Base-by-base conservation (phyloP, 768 basidiomycete genomes). In the Neoboletus magnificus region DNA sequence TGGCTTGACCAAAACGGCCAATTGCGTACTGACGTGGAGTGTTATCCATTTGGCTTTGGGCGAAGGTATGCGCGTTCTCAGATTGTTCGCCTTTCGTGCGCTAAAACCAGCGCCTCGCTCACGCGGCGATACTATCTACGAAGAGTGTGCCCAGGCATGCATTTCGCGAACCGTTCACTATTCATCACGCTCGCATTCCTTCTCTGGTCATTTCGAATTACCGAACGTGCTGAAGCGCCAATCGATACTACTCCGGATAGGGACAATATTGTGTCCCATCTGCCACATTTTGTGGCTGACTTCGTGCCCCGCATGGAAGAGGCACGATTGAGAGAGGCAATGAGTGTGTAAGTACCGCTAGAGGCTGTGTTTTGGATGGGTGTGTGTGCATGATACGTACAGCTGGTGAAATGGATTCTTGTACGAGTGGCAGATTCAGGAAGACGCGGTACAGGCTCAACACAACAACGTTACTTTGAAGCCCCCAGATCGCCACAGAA, bases 91-190 rank as follows among this genome's bases (percentile, higher is more conserved):
- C 0, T 29, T 32, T 20, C 1, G 2, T 33, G 16, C 1, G n/a
- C 10, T 5, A 4, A 20, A 22, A 23, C 33, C 13, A 10, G 15
- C 20, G 6, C 4, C 1, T 23, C 33, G 5, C 18, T 15, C 0
- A 29, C 16, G n/a, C 13, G 9, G 13, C 35, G 11, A 36, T 33
- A 1, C 3, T 22, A 1, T 18, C 11, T 5, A 13, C 1, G n/a
- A 50, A 80, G 84, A 35, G 77, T 85, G 1, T 88, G 85, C 56
- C 84, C 83, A 0, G 85, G 85, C 1, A 80, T 79, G 60, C 76
- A 84, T 65, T 76, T 87, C 22, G 85, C 65, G 4, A 65, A 57
- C 32, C 55, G 50, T 0, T 86, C 86, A 2, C 69, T 88, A 0
- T 85, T 82, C 63, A 71, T 87, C 43, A 83, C 82, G 58, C 78